phyloP scores from a whole-genome alignment of 495 filamentous ascomycete genomes.

The Penicillium soppii region DNA sequence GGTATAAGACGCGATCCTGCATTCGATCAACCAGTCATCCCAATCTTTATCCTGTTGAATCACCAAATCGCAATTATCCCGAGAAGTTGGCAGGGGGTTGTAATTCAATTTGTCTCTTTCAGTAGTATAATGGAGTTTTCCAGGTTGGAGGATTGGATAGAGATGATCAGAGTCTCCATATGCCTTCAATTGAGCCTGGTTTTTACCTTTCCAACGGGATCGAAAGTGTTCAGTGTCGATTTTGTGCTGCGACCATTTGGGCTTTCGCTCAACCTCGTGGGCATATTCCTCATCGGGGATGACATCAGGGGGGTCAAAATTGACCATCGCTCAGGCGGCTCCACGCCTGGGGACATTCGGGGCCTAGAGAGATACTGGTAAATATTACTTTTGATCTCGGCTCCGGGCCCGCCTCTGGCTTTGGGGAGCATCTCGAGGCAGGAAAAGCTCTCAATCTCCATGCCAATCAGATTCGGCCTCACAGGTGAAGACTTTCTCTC shows the following conservation, averaged over 20 bases:
- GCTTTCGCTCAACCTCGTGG: background rate
- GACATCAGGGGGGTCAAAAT: background rate
- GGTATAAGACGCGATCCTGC: background rate
- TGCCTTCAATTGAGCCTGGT: background rate
- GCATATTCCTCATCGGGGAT: background rate
- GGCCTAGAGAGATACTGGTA: slow-evolving; percentile 10
- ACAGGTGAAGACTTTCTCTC: background rate
- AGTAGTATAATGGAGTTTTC: background rate
- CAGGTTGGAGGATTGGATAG: background rate
- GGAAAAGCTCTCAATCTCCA: background rate
- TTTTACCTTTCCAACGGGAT: background rate
- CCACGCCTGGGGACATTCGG: background rate
- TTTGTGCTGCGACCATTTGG: background rate
- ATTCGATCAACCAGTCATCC: background rate
- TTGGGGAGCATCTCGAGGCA: slow-evolving; percentile 2
- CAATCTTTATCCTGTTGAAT: background rate
- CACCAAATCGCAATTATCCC: background rate
- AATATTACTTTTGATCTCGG: slow-evolving; percentile 6
- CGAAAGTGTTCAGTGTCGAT: background rate
- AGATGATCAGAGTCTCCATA: background rate
- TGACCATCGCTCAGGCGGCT: background rate
- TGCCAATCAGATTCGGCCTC: background rate
- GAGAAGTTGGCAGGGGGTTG: background rate
- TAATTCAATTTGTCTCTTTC: background rate
- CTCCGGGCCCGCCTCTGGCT: slow-evolving; percentile 1